A percentile compares a stretch with the other conserved stretches of the same genome.
These are phyloP conservation scores for Taxawa tesnikishii DNA, from an alignment of 2,329 filamentous ascomycete species.

Conservation along the genomic window DNA sequence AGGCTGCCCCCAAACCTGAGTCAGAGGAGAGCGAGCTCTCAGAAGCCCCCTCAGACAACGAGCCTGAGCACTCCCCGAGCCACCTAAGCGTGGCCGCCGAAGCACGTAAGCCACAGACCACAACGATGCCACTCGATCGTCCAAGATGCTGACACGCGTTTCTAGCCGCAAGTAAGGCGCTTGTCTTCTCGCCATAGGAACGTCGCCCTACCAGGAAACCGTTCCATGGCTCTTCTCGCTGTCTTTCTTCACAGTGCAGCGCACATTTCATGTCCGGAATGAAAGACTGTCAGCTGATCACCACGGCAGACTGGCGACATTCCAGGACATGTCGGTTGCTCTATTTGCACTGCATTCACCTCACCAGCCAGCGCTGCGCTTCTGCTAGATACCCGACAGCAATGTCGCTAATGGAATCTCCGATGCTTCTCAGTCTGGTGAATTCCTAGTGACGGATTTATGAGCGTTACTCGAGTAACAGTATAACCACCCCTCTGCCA, in stretches of 20 bases:
- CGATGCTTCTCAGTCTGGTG: too few species aligned
- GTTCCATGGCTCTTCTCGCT: neutral
- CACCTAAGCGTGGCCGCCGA: neutral
- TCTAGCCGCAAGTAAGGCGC: neutral
- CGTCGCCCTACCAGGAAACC: neutral
- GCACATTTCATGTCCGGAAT: too few species aligned
- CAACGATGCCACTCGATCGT: too few species aligned
- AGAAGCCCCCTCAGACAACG: neutral
- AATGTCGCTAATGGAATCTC: too few species aligned
- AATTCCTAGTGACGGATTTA: too few species aligned
- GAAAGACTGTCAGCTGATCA: too few species aligned
- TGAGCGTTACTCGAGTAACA: too few species aligned
- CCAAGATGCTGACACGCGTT: too few species aligned
- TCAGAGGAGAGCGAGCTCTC: constrained; percentile 2
- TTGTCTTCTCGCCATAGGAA: neutral
- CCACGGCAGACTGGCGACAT: neutral
- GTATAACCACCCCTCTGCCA: too few species aligned
- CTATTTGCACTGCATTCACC: neutral
- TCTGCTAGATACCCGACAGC: neutral
- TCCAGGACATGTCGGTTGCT: neutral
- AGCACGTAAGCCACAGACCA: too few species aligned
- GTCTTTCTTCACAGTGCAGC: neutral
- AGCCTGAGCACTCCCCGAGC: neutral
- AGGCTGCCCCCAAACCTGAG: constrained; percentile 3
- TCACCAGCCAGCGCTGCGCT: neutral